Evolutionary conservation across 2,329 filamentous ascomycete species (phyloP), one percentile per base, ranked within the genome.

Genomic region (Arthrocladium fulminans): DNA sequence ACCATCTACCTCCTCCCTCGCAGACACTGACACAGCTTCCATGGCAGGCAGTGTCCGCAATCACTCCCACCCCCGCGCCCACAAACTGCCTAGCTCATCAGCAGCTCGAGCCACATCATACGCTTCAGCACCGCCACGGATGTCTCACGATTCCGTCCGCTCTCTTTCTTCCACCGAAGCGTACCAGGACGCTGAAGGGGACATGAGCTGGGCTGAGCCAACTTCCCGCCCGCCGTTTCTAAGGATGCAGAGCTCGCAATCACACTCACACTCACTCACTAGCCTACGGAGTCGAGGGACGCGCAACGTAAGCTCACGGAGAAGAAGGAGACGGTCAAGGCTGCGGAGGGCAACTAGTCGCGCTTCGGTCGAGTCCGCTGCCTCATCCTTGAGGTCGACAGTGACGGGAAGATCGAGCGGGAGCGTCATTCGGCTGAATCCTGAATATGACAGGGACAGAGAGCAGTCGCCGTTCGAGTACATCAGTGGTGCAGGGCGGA

Each of bases 101-200:
- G 15, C 22, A 23, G 2, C 13, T 6, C 41, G n/a, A 23, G 17
- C 41, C n/a, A 20, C 41, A 3, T 44, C 41, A 9, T 30, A n/a
- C 41, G 15, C 22, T 7, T 19, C 24, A 12, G 41, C n/a, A 8
- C 17, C 25, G 3, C 41, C 41, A n/a, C 41, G 41, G 12, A 44
- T 44, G 8, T 44, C 41, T 10, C 24, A 30, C 27, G 41, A 44
- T 27, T 44, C 41, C 3, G 41, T 44, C 41, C 41, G 41, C 41
- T 44, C 41, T 27, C 17, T 44, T 12, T 44, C 41, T 9, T 44
- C 41, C 3, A 30, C 3, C 41, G 41, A 44, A 9, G 17, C 25
- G 2, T 32, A 44, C 24, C 24, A 30, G 10, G 41, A 44, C 41
- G 10, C 39, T 7, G 24, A 17, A 25, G 8, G 13, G 12, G 19